Evolutionary conservation across 176 grass and related monocot genomes (phyloP), one percentile per base, ranked within the genome.

Genomic region (Triticum urartu): DNA sequence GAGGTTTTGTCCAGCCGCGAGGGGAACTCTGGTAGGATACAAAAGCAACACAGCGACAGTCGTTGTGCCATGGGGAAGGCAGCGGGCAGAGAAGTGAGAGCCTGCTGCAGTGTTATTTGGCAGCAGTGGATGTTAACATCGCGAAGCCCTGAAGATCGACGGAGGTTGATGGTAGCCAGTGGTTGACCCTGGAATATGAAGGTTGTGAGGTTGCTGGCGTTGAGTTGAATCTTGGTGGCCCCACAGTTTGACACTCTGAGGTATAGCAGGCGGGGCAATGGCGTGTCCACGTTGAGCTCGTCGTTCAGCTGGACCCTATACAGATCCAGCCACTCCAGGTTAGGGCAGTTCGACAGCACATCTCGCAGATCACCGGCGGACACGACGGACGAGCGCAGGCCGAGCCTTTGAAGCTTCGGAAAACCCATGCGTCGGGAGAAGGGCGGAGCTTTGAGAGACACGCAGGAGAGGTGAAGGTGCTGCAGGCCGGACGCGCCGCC

Each of bases 361-460:
- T 28, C 12, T 5, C 74, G 24, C 47, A 86, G 13, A 38, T 74
- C 26, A 6, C 11, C 52, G 3, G 13, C 7, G 35, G 77, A 14
- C 9, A 54, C 21, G 45, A 61, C 4, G 15, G 21, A 9, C 6
- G 24, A 24, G 33, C 25, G 3, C 13, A 87, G 68, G 34, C 24
- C 12, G 36, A 81, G 85, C 26, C 36, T 87, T 21, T 6, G 50
- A 1, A 81, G 78, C 21, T 75, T 87, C 36, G 78, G 68, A 45
- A 87, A 81, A 74, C 9, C 40, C 2, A 32, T 75, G 15, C 52
- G 52, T 17, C 52, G 14, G 17, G 52, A 56, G 52, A 5, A 56
- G 26, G 40, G 4, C 11, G 5, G 20, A 11, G 43, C 3, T 26
- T 40, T 74, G 12, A 81, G 71, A 8, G 35, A 81, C 21, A 87